phyloP scores from a whole-genome alignment of 352 stramenopile species.

The Phytophthora rubi region DNA sequence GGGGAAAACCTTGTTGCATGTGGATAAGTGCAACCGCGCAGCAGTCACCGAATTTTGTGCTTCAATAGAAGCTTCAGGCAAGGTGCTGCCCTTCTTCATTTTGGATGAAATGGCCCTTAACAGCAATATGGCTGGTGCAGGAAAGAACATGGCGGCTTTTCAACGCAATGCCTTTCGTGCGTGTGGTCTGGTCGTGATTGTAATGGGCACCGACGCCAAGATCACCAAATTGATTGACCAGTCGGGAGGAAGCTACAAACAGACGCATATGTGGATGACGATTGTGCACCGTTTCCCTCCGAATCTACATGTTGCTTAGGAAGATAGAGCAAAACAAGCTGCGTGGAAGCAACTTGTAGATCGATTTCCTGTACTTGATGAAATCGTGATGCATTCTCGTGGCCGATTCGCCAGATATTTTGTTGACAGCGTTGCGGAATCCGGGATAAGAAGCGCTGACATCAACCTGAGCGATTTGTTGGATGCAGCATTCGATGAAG shows the following conservation, averaged over 20 bases:
- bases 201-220: constrained; percentile 37
- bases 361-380: constrained; percentile 2
- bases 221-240: constrained; percentile 12
- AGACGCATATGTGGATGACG: background rate
- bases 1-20: background rate
- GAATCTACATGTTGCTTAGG: background rate
- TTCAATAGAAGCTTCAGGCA: background rate
- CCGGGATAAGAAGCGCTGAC: no score
- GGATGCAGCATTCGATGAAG: no score
- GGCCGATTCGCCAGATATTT: no score
- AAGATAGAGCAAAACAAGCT: background rate
- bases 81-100: constrained; percentile 16
- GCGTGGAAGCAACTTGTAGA: background rate
- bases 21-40: constrained; percentile 10
- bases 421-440: no score
- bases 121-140: background rate
- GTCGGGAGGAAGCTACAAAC: background rate
- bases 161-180: constrained; percentile 39
- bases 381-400: constrained; percentile 11
- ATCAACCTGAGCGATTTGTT: no score
- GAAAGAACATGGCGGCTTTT: constrained; percentile 30
- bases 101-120: constrained; percentile 15
- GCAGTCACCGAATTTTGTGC: no score
- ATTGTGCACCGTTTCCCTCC: constrained; percentile 14
- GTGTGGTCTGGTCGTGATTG: constrained; percentile 32